These are phyloP conservation scores for Stylonectria norvegica DNA, from an alignment of 2,329 filamentous ascomycete genomes.

Conservation along the genomic window DNA sequence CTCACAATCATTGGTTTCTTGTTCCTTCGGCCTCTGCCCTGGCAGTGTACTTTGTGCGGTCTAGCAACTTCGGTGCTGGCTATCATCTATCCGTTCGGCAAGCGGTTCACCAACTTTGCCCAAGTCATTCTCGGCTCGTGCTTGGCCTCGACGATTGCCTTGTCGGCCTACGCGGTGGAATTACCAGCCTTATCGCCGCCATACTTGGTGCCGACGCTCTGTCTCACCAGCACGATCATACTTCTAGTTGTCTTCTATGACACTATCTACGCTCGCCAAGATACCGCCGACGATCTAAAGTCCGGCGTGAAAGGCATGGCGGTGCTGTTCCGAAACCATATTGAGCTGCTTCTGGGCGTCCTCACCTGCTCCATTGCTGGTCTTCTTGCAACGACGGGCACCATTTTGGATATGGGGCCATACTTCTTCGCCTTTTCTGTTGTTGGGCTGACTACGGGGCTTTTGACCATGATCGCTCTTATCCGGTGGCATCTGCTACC, in stretches of 20 bases:
- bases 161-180: conserved; percentile 14
- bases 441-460: conserved; percentile 8
- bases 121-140: conserved; percentile 49
- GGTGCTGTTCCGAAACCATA: conserved; percentile 21
- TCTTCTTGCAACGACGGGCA: conserved; percentile 8
- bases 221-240: conserved; percentile 19
- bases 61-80: conserved; percentile 42
- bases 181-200: conserved; percentile 12
- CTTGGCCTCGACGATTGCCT: conserved; percentile 37
- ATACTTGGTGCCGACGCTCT: conserved; percentile 14
- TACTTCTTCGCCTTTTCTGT: conserved; percentile 16
- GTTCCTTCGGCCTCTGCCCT: conserved; percentile 6
- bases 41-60: conserved; percentile 29
- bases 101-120: conserved; percentile 51
- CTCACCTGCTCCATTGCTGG: conserved; percentile 11
- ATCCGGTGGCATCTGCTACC: conserved; percentile 11
- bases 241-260: conserved; percentile 34
- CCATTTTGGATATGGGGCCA: conserved; percentile 5
- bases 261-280: conserved; percentile 36
- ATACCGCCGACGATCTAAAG: conserved; percentile 33
- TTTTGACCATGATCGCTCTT: conserved; percentile 13
- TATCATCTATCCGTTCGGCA: conserved; percentile 48
- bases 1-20: conserved; percentile 3
- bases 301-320: conserved; percentile 34
- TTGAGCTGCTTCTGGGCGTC: conserved; percentile 10